Evolutionary conservation across 2,329 filamentous ascomycete genomes (phyloP), one percentile per base, ranked within the genome.

Genomic region (Trichoderma gracile): DNA sequence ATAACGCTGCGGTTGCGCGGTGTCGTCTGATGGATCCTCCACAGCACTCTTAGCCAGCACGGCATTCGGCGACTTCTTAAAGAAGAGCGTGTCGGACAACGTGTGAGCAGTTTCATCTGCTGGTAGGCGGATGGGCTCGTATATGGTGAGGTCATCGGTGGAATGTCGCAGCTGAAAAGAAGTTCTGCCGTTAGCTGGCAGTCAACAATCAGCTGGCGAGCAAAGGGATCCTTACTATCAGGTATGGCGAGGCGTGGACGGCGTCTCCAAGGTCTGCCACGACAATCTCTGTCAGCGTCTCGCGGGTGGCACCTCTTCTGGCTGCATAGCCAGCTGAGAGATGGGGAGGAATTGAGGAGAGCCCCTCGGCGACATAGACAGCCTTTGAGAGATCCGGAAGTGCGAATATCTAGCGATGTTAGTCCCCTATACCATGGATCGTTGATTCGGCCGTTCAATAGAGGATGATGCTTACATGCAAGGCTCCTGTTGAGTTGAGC

Each of bases 231-330:
- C 89, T 78, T 79, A 94, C 91, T 69, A 98, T 88, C 21, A 99
- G 80, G 74, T 96, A 92, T 7, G 94, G 92, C 3, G 84, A 86
- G 66, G 85, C 87, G 23, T 83, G 82, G 10, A 86, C 86, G 5
- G 82, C 78, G 71, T 97, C 92, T 27, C 95, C 95, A 14, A 99
- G 83, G 68, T 98, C 89, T 40, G 93, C 89, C 6, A 97, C 85
- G 8, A 97, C 73, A 5, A 97, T 84, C 75, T 99, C 94, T 0
- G 87, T 86, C 8, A 99, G 76, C 0, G 80, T 83, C 70, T 95
- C 93, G 70, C 89, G 89, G 8, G 85, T 84, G 23, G 87, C 87
- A 53, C 89, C 88, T 71, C 92, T 86, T 69, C 90, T 86, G 1
- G 85, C 80, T 0, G 85, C 80, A 70, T 88, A 90, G 42, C 94